Evolutionary conservation across 352 stramenopile species (phyloP), one percentile per base, ranked within the genome.

Genomic region (Pythium vanterpoolii): DNA sequence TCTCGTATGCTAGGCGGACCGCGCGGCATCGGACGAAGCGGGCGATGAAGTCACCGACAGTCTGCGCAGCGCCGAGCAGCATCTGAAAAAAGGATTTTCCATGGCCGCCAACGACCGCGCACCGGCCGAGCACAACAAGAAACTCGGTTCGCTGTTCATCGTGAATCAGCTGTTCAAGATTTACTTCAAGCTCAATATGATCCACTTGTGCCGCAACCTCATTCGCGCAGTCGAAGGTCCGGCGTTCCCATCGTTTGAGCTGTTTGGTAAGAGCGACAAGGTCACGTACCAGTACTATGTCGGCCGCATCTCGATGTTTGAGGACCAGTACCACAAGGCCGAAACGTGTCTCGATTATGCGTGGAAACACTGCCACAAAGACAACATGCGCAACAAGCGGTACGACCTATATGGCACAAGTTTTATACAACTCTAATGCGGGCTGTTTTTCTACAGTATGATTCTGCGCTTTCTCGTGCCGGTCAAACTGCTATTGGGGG

Each of bases 81-180:
- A 95, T 54, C 58, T 95, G 58, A 95, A 95, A 54, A 92, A 92
- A 51, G 83, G 81, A 1, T 95, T 95, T 34, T 83, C 85, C 31
- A 93, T 92, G 85, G 74, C 83, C 6, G 80, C 80, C 27, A 95
- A 95, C 64, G 86, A 93, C 57, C 83, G 86, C 65, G 86, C 81
- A 36, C 72, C 82, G 14, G 54, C 72, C 4, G 81, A 90, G 58
- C 68, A 91, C 67, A 93, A 89, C 75, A 95, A 95, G 74, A 90
- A 91, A 48, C 72, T 89, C 42, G 86, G 83, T n/a, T 74, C 82
- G 51, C 73, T 95, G 10, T 96, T 95, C 60, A 95, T 98, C 69
- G 94, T 97, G 44, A 98, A 98, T 64, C 90, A 98, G 73, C 83
- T 98, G 39, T 98, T 98, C 73, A 96, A 96, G 66, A 98, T 98